Percentiles rank a stretch among this genome's conserved stretches.
phyloP scores from a whole-genome alignment of 805 yeast genomes.

The Teunomyces funiuensis region DNA sequence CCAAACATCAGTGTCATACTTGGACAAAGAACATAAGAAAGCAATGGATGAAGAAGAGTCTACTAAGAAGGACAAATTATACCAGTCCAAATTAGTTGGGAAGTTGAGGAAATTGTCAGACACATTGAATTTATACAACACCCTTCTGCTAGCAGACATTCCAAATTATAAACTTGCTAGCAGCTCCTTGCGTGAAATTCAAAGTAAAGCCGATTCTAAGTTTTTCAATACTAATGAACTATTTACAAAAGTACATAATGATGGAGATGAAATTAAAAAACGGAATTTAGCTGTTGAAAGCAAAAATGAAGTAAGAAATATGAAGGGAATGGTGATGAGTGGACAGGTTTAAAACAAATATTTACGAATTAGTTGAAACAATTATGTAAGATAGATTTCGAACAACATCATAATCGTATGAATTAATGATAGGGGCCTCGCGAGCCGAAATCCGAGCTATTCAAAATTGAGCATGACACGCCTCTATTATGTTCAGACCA shows the following conservation, averaged over 20 bases:
- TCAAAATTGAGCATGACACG: background rate
- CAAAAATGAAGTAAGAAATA: constrained; percentile 38
- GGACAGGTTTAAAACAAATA: constrained; percentile 27
- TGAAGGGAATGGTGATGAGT: constrained; percentile 46
- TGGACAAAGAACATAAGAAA: constrained; percentile 9
- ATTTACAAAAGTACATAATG: constrained; percentile 17
- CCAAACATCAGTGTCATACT: constrained; percentile 33
- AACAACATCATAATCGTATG: background rate
- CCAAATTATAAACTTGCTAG: constrained; percentile 32
- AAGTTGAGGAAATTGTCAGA: constrained; percentile 24
- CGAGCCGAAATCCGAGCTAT: too few species aligned
- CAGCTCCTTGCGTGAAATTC: constrained; percentile 33
- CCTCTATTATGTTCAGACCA: background rate
- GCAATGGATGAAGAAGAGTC: constrained; percentile 17
- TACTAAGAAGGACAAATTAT: constrained; percentile 23
- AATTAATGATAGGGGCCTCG: too few species aligned
- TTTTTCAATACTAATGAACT: constrained; percentile 33
- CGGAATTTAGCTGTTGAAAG: constrained; percentile 34
- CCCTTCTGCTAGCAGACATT: constrained; percentile 29
- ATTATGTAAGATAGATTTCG: background rate
- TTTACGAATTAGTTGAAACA: background rate
- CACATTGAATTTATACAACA: constrained; percentile 22
- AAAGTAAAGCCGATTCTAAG: constrained; percentile 34
- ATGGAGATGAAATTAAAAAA: constrained; percentile 15
- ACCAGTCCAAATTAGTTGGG: constrained; percentile 21